Evolutionary conservation across 2,329 filamentous ascomycete species (phyloP), one percentile per base, ranked within the genome.

Genomic region (Fragosphaeria purpurea): DNA sequence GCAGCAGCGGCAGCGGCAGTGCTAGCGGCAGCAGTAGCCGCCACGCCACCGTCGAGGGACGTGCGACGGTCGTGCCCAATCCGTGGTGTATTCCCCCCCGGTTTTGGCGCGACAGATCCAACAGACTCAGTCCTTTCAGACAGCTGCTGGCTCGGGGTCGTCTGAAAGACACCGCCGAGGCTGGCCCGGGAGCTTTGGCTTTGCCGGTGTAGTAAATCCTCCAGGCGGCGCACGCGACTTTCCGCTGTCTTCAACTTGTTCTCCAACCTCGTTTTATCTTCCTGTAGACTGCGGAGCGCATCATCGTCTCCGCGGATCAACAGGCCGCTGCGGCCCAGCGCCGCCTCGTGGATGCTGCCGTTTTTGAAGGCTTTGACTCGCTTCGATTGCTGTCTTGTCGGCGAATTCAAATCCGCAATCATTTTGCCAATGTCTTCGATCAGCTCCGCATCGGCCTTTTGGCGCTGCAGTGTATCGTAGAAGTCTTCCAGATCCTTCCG

Each of bases 361-460:
- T 94, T 93, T 63, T 96, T 96, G 72, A 98, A 97, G 5, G 88
- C 89, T 64, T 91, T 95, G 6, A 93, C 80, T 51, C 88, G 81
- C 65, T 88, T 90, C 54, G 83, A 80, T 62, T 95, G 90, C 63
- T 93, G 88, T 59, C 85, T 88, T 0, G 88, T 93, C 3, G 91
- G 89, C 50, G 78, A 80, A 62, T 83, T 83, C 11, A 97, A 74
- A 49, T 95, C 89, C 54, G 83, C 82, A 53, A 94, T 77, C 13
- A 89, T 78, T 61, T 88, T 86, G 4, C 75, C 71, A 37, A 97
- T 74, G 47, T 95, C 87, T 9, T 82, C 75, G 1, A 88, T 71
- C 53, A 90, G 72, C 2, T 73, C 72, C 5, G 80, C 71, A 51
- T 91, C 82, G 0, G 79, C 78, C 48, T 83, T 79, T 32, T 86